Evolutionary conservation across 768 basidiomycete species (phyloP), one percentile per base, ranked within the genome.

Genomic region (Tulasnella sp.): DNA sequence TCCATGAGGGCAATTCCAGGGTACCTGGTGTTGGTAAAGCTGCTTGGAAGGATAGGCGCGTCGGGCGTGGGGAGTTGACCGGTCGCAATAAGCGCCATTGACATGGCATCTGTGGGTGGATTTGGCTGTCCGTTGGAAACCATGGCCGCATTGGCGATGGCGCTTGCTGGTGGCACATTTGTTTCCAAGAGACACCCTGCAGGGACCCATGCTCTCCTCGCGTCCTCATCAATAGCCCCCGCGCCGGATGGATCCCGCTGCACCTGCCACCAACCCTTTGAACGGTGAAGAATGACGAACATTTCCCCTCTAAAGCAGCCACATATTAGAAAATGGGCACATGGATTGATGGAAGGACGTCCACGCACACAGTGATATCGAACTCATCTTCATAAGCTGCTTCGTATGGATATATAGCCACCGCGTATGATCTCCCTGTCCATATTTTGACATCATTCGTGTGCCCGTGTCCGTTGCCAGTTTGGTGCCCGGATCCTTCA

Each of bases 241-340:
- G 84, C 79, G 3, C 93, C 93, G 34, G 81, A 83, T 29, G 87
- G 87, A 71, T 99, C 96, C 32, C 88, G 84, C 69, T 98, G 94
- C 3, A 98, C 96, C 30, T 97, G 88, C 92, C 95, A 99, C 96
- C 96, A 99, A 1, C 96, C 95, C 58, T 94, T 85, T n/a, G 93
- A 86, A 55, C 94, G 83, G 56, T 88, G 89, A 42, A 93, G 74
- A 64, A 97, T 94, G 63, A 95, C 82, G 72, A 93, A 97, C 1
- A 92, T 92, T 68, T 94, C 90, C 42, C 91, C 92, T 15, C 91
- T 94, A 61, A 2, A 38, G 34, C 34, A 15, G 15, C 34, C 34
- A 7, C 34, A 15, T 24, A 61, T 27, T 7, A 29, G 29, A 8
- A 41, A 51, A 26, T 23, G 11, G 56, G 15, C 44, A 59, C 30